Percentiles rank a stretch among this genome's conserved stretches.
Evolutionary conservation across 2,329 filamentous ascomycete genomes (phyloP).

Genomic region (Alternaria alternata): DNA sequence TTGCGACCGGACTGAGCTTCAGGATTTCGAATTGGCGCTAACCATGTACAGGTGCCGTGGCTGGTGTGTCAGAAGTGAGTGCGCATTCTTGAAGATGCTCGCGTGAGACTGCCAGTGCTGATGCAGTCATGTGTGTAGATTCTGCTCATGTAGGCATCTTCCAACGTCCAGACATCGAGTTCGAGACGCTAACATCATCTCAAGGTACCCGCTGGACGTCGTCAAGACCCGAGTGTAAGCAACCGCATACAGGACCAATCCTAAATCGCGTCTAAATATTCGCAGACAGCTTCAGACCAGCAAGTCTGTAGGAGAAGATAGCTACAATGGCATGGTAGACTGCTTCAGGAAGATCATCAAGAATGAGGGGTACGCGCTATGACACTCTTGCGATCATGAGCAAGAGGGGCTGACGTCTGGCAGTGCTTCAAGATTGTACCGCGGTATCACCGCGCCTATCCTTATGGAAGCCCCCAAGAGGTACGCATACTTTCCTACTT

Average conservation of each 20-base stretch:
- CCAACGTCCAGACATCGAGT: neutral
- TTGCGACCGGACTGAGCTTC: neutral
- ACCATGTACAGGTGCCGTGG: constrained; percentile 75
- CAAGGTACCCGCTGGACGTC: constrained; percentile 97
- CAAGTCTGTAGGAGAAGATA: constrained; percentile 74
- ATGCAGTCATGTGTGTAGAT: constrained; percentile 65
- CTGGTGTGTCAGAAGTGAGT: constrained; percentile 94
- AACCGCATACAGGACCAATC: constrained; percentile 9
- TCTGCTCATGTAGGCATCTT: constrained; percentile 74
- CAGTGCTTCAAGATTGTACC: constrained; percentile 89
- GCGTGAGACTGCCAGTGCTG: constrained; percentile 32
- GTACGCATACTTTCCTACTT: constrained; percentile 34
- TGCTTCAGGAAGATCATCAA: constrained; percentile 97
- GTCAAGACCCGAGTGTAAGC: constrained; percentile 96
- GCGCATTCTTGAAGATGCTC: constrained; percentile 16
- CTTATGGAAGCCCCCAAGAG: constrained; percentile 96
- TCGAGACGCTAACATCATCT: constrained; percentile 5
- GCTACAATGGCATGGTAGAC: constrained; percentile 96
- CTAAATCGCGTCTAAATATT: constrained; percentile 34
- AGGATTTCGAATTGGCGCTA: constrained; percentile 33
- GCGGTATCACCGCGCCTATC: constrained; percentile 93
- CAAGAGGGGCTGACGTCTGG: constrained; percentile 22
- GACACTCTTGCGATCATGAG: neutral
- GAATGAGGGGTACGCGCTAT: constrained; percentile 81
- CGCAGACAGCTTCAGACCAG: constrained; percentile 85